Conservation (phyloP, 2,329 filamentous ascomycete species). For the Talaromyces sp. region DNA sequence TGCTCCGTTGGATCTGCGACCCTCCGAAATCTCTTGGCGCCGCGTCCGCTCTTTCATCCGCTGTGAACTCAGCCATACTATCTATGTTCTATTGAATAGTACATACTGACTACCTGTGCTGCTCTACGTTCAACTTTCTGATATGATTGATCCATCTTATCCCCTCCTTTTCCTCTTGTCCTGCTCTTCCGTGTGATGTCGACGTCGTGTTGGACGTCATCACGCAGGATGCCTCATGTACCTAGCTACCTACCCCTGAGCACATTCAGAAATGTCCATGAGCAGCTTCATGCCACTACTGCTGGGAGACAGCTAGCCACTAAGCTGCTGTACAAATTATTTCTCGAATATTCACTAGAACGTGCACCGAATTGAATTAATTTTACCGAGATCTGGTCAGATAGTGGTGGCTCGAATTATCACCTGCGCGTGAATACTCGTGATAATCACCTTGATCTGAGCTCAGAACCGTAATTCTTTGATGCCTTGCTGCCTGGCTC, state of each 20-base stretch:
- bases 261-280: not conserved
- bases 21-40: conserved; percentile 7
- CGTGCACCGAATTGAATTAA: not conserved
- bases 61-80: not conserved
- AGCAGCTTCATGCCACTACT: not conserved
- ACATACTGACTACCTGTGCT: not conserved
- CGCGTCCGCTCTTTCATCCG: not conserved
- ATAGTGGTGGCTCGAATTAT: not conserved
- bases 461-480: not conserved
- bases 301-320: too few relatives aligned
- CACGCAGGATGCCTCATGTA: not conserved
- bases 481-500: not conserved
- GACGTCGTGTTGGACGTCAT: not conserved
- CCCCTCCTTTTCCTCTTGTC: too few relatives aligned
- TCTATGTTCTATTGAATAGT: not conserved
- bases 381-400: not conserved
- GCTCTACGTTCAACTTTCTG: not conserved
- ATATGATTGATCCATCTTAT: not conserved
- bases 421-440: not conserved
- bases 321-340: too few relatives aligned
- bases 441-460: not conserved
- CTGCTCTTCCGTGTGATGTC: not conserved
- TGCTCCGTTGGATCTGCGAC: conserved; percentile 2
- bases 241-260: not conserved
- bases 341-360: not conserved